Evolutionary conservation across 352 stramenopile genomes (phyloP).

Genomic region (Blastocystis sp.): DNA sequence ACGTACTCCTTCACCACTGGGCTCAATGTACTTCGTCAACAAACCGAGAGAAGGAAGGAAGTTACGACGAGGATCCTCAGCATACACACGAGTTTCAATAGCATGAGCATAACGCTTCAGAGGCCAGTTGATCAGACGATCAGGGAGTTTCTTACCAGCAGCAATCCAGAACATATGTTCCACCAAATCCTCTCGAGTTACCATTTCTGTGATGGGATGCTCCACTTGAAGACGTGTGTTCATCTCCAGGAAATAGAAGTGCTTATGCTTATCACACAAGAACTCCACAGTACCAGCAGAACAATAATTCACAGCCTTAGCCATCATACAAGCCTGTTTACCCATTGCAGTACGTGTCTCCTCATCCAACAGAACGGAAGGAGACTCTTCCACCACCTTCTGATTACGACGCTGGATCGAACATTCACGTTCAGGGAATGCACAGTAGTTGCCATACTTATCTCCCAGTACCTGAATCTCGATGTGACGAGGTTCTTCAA

Average conservation of each 20-base stretch:
- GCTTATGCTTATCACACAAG: slow-evolving; percentile 85
- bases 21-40: slow-evolving; percentile 84
- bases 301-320: slow-evolving; percentile 82
- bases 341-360: slow-evolving; percentile 80
- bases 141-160: slow-evolving; percentile 77
- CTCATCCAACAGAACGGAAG: slow-evolving; percentile 77
- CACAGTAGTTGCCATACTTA: slow-evolving; percentile 78
- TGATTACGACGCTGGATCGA: slow-evolving; percentile 90
- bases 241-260: slow-evolving; percentile 98
- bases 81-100: slow-evolving; percentile 89
- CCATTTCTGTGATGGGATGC: slow-evolving; percentile 88
- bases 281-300: slow-evolving; percentile 92
- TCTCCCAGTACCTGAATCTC: slow-evolving; percentile 91
- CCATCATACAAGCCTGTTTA: slow-evolving; percentile 80
- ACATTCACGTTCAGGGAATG: slow-evolving; percentile 88
- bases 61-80: slow-evolving; percentile 84
- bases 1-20: slow-evolving; percentile 71
- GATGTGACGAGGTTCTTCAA: slow-evolving; percentile 90
- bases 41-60: slow-evolving; percentile 87
- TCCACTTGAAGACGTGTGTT: slow-evolving; percentile 88
- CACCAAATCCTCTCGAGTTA: slow-evolving; percentile 84
- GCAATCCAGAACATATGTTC: slow-evolving; percentile 88
- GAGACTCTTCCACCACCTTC: slow-evolving; percentile 90
- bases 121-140: slow-evolving; percentile 71
- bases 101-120: slow-evolving; percentile 69